Evolutionary conservation across 768 basidiomycete species (phyloP).

Genomic region (Mycena amicta): DNA sequence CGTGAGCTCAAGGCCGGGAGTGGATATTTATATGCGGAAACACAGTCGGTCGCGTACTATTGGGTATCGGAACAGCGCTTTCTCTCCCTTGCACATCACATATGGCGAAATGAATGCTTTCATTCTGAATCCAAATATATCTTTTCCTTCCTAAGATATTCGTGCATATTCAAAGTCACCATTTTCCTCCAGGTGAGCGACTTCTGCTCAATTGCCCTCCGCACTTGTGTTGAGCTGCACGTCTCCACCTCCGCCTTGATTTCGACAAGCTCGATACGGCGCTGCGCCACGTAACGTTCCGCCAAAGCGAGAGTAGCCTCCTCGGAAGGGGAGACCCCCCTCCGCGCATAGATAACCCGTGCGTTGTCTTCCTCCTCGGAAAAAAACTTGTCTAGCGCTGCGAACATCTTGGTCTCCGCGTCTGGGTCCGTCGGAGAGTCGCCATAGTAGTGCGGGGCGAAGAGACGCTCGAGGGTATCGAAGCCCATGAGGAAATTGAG

Average conservation of each 20-base stretch:
- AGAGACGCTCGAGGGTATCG: constrained; percentile 84
- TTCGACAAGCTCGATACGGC: constrained; percentile 60
- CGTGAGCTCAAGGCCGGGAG: too few species aligned
- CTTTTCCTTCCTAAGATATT: not conserved
- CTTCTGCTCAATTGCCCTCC: constrained; percentile 41
- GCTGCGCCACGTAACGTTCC: constrained; percentile 50
- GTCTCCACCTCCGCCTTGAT: constrained; percentile 48
- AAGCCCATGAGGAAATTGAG: constrained; percentile 78
- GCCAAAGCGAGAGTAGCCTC: constrained; percentile 35
- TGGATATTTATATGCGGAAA: too few species aligned
- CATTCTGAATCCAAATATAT: not conserved
- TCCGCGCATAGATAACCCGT: constrained; percentile 66
- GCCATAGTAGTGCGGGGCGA: constrained; percentile 75
- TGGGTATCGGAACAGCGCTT: too few species aligned
- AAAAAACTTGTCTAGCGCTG: constrained; percentile 61
- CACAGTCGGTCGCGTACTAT: too few species aligned
- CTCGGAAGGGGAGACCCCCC: constrained; percentile 30
- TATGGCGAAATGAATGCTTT: too few species aligned
- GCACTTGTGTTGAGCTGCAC: constrained; percentile 73
- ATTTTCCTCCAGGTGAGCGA: not conserved
- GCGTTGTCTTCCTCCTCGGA: constrained; percentile 56
- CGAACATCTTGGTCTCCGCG: constrained; percentile 53
- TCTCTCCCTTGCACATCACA: too few species aligned
- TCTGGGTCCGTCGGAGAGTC: constrained; percentile 24
- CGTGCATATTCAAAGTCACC: not conserved